Evolutionary conservation across 192 early-diverging fungal species (phyloP), one percentile per base, ranked within the genome.

Genomic region (Gamsiella multidivaricata): DNA sequence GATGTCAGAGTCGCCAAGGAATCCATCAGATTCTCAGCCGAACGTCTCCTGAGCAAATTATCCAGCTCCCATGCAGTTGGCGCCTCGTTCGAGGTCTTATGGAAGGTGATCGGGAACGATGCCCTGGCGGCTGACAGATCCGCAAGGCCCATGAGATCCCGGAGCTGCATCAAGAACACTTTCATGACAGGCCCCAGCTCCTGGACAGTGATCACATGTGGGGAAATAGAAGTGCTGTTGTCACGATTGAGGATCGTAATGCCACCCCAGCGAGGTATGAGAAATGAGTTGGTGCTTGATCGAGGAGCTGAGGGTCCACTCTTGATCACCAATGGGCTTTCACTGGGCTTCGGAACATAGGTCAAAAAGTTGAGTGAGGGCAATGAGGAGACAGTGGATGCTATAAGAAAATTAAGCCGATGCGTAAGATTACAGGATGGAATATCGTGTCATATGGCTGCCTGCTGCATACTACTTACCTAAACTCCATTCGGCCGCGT

Each of bases 261-360:
- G n/a, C 97, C 98, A 31, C 98, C 98, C 97, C 97, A 99, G 23
- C 93, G 92, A 37, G 96, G 94, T 43, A 98, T 91, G 29, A 96
- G 63, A 68, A 98, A 99, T 3, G 95, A 93, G 67, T 97, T 96
- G 54, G 79, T 69, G 33, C 36, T 54, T 18, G 67, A 61, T 18
- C 41, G 50, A 17, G 61, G 37, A n/a, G 47, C 50, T 81, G 86
- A 86, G 71, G 90, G 81, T 12, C 78, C 53, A 65, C 85, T 80
- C 33, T 87, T 83, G 41, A 97, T 88, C 32, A 84, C 80, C 22
- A 98, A 70, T 5, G 97, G 96, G 41, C 84, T 88, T 47, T 90
- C 84, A 0, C 82, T 58, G 8, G 80, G 54, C 14, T 87, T 70
- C 0, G 97, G 97, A 17, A 97, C 83, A 81, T 95, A 99, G 3